These are phyloP conservation scores for Mortierella sp. DNA, from an alignment of 371 early-diverging fungal genomes.

Conservation along the genomic window DNA sequence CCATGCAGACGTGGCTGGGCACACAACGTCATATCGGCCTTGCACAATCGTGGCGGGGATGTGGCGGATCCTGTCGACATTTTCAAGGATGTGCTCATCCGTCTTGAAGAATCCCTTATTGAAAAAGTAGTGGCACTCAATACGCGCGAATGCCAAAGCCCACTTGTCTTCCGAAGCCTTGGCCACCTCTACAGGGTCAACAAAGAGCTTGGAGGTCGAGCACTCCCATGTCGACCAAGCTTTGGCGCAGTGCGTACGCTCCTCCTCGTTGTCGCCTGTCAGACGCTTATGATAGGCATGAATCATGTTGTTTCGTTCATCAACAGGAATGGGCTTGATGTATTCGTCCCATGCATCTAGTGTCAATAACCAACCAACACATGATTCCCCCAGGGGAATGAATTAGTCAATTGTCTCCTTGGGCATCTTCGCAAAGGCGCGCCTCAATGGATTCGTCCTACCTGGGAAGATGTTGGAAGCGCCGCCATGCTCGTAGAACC, in stretches of 20 bases:
- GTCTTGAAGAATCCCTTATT: constrained; percentile 74
- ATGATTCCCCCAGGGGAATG: too few relatives aligned
- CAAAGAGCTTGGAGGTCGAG: constrained; percentile 60
- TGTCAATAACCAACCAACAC: neutral
- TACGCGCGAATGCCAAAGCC: constrained; percentile 73
- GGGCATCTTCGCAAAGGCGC: too few relatives aligned
- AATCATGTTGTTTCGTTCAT: constrained; percentile 67
- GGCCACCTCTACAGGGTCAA: constrained; percentile 59
- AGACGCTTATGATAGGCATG: constrained; percentile 71
- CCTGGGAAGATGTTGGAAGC: constrained; percentile 69
- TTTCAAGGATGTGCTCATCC: constrained; percentile 64
- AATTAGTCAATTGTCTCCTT: too few relatives aligned
- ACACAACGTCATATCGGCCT: constrained; percentile 71
- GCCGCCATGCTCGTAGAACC: constrained; percentile 71
- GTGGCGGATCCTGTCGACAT: constrained; percentile 62
- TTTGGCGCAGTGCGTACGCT: constrained; percentile 61
- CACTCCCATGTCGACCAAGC: constrained; percentile 73
- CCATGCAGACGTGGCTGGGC: constrained; percentile 70
- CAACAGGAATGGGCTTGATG: constrained; percentile 65
- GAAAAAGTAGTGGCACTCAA: constrained; percentile 73
- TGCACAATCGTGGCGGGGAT: constrained; percentile 72
- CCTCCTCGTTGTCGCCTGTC: constrained; percentile 60
- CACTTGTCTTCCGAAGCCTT: constrained; percentile 68
- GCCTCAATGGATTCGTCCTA: constrained; percentile 11
- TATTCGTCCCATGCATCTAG: constrained; percentile 65